Evolutionary conservation across 768 basidiomycete genomes (phyloP), one percentile per base, ranked within the genome.

Genomic region (Pholiota conissans): DNA sequence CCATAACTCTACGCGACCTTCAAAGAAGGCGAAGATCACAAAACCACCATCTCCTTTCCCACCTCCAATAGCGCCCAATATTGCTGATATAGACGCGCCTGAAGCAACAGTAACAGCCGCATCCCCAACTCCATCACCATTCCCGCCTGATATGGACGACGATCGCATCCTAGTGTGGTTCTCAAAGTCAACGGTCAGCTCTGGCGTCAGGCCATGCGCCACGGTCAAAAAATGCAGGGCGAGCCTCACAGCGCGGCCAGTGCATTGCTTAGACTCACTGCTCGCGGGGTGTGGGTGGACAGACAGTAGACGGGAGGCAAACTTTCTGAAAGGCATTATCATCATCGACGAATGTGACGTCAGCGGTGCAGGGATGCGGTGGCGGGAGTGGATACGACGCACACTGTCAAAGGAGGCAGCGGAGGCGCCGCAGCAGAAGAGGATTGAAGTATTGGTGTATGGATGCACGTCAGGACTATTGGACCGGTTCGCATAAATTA

Each of bases 261-360:
- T 82, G 8, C 76, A 79, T 59, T 74, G 74, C 1, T 53, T 84
- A 9, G 75, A 79, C n/a, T 72, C 80, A 1, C 58, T 84, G 7
- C 61, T 84, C 2, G n/a, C 65, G 3, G 81, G 74, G 2, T 84
- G 84, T 62, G 81, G 78, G 13, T 81, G 79, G 79, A 57, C 51
- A 26, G 39, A 7, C 42, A 53, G 26, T 26, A 18, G 30, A 20
- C 7, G 40, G 52, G 52, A 20, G 29, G 34, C 28, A 9, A 63
- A 65, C 63, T 52, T 56, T 18, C 48, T 61, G 37, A 57, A 68
- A 49, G 80, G 79, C 5, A 59, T 78, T 4, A 68, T 79, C 16
- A 68, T 82, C 29, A 67, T 81, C 3, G 69, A 77, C 48, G 71
- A 68, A 14, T 61, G 63, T 48, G 60, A 62, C 29, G 58, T 63